Evolutionary conservation across 2,329 filamentous ascomycete species (phyloP), one percentile per base, ranked within the genome.

Genomic region (Trichoderma sp.): DNA sequence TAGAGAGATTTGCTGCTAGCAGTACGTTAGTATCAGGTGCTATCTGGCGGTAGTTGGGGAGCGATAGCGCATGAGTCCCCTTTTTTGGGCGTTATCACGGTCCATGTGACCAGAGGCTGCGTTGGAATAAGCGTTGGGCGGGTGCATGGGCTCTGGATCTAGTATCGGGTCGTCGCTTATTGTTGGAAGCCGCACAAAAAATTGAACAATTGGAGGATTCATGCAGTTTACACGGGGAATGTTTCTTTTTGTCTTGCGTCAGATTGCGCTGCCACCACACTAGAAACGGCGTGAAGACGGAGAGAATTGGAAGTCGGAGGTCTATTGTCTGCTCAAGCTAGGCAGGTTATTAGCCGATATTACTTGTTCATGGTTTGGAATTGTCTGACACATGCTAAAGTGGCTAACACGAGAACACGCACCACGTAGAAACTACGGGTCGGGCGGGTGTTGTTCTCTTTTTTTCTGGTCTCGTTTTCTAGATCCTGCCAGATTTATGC

Each of bases 91-190:
- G n/a, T 16, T 54, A 18, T 30, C 24, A 54, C 26, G 24, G 51
- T 30, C 51, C 61, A 46, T 65, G 61, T 65, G 61, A 65, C 34
- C 51, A n/a, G 14, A n/a, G 14, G 24, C 18, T 18, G 60, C 16
- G 37, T 32, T 24, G 60, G 30, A 32, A 34, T 58, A 37, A 58
- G 34, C 37, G n/a, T 59, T 43, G 56, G 56, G 24, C 24, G 5
- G 39, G 32, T 24, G 49, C 43, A 54, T 54, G 24, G 21, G 59
- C 7, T 32, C 28, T 18, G 16, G 28, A 24, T 39, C 10, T 65
- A 34, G 34, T 43, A 4, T 66, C 63, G 52, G 63, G 37, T 58
- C 63, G 52, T 66, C 63, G 63, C 52, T 66, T 66, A 66, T 58
- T 46, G 52, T 30, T 32, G 18, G 52, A 49, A 43, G 37, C 37